Conservation (phyloP, 179 eudicot genomes). For the Dionaea muscipula region DNA sequence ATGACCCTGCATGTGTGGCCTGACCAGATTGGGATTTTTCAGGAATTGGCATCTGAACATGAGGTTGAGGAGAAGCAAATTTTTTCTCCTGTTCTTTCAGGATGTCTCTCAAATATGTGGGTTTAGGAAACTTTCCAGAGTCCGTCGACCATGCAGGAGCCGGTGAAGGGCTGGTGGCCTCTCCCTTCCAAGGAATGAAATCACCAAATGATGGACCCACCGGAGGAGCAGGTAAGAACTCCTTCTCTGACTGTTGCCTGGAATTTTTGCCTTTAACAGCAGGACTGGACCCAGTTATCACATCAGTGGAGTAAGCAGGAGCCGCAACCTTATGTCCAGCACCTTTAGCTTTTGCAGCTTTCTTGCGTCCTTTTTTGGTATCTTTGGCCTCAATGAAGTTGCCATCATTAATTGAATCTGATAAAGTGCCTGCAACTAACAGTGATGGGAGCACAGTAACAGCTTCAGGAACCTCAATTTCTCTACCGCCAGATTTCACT, state of each 20-base stretch:
- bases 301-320: constrained; percentile 29
- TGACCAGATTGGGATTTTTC: constrained; percentile 46
- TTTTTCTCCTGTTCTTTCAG: constrained; percentile 65
- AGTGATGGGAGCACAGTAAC: constrained; percentile 22
- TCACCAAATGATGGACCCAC: constrained; percentile 89
- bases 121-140: constrained; percentile 48
- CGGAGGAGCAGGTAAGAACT: constrained; percentile 63
- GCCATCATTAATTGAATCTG: constrained; percentile 32
- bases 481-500: constrained; percentile 38
- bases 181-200: constrained; percentile 89
- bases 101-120: constrained; percentile 77
- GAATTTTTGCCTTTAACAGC: constrained; percentile 47
- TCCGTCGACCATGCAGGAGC: constrained; percentile 88
- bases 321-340: constrained; percentile 39
- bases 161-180: constrained; percentile 49
- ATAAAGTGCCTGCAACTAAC: constrained; percentile 22
- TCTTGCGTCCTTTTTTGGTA: constrained; percentile 81
- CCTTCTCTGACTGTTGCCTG: constrained; percentile 54
- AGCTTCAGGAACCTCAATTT: constrained; percentile 21
- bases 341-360: constrained; percentile 70
- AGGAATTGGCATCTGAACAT: constrained; percentile 26
- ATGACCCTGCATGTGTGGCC: constrained; percentile 35
- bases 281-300: constrained; percentile 43
- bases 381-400: constrained; percentile 90
- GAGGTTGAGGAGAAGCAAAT: constrained; percentile 28